Evolutionary conservation across 441 rosid species (phyloP), one percentile per base, ranked within the genome.

Genomic region (Gossypium lobatum): DNA sequence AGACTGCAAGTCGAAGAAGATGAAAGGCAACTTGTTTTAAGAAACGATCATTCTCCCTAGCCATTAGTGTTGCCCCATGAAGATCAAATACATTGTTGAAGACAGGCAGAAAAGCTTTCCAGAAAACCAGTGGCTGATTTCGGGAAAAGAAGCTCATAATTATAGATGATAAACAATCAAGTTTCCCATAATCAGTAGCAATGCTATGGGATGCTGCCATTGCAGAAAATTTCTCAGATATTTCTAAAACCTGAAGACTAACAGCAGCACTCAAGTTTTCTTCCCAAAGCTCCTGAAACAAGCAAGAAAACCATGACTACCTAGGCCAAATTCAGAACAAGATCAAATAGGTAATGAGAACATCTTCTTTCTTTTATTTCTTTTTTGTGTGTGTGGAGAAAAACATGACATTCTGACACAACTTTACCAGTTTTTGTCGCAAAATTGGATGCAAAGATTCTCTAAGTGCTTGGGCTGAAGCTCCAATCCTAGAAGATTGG

Each of bases 41-140:
- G 89, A 96, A 96, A 45, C 99, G 97, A 79, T 96, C 99, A 70
- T 96, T 96, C 83, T 96, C 99, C 89, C 99, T 92, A 52, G 99
- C 93, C 94, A 96, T 92, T 64, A 96, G 84, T 57, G 93, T 96
- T 70, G 96, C 96, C 72, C 99, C 99, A 81, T 96, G 99, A 76
- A 93, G 96, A 84, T 92, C 96, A 81, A 92, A 88, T 70, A 92
- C 85, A 77, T 75, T 76, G 85, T 87, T 84, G 73, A 96, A 91
- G 66, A 93, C 93, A 37, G 97, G 97, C 78, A 92, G 85, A 73
- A 96, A 81, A 73, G 92, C 88, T 79, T 91, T 91, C 98, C 98
- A 96, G 81, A 93, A 96, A 62, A 87, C 85, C 77, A 96, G 75
- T 17, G 99, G 88, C 84, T 96, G 99, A 86, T 96, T 96, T 74